Conservation (phyloP, 805 yeast genomes). For the Debaryomyces prosopidis region DNA sequence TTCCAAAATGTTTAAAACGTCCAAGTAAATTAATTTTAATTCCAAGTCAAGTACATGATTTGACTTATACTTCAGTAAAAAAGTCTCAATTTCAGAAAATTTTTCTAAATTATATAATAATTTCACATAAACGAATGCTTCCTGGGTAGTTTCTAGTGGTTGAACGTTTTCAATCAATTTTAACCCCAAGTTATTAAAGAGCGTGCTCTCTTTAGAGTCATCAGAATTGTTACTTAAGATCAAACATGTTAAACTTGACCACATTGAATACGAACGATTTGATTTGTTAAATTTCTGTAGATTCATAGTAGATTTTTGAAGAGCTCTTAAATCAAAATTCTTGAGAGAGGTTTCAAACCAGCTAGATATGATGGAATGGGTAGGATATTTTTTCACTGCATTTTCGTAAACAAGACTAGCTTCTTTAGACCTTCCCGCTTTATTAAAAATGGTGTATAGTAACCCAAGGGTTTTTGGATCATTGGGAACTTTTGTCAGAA, state of each 20-base stretch:
- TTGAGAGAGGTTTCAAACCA: conserved; percentile 62
- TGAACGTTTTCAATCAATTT: conserved; percentile 52
- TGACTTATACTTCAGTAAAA: conserved; percentile 27
- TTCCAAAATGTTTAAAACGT: conserved; percentile 41
- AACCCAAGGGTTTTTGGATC: conserved; percentile 55
- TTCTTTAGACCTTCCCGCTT: conserved; percentile 34
- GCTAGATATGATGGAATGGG: conserved; percentile 42
- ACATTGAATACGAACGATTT: conserved; percentile 37
- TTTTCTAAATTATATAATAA: conserved; percentile 43
- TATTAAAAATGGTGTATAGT: conserved; percentile 45
- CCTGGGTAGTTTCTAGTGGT: conserved; percentile 63
- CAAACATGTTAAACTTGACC: conserved; percentile 60
- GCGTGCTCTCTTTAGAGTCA: conserved; percentile 41
- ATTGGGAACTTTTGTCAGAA: conserved; percentile 44
- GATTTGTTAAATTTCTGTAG: conserved; percentile 29
- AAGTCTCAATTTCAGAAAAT: conserved; percentile 27
- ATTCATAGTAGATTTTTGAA: conserved; percentile 54
- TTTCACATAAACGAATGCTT: conserved; percentile 57
- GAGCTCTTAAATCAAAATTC: conserved; percentile 46
- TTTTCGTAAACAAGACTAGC: conserved; percentile 54
- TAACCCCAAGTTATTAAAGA: conserved; percentile 62
- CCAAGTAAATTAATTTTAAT: conserved; percentile 54
- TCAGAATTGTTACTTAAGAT: conserved; percentile 34
- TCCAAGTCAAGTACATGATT: conserved; percentile 56
- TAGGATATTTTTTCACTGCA: conserved; percentile 58